phyloP scores from a whole-genome alignment of 768 basidiomycete species.

The Favolaschia claudopus region DNA sequence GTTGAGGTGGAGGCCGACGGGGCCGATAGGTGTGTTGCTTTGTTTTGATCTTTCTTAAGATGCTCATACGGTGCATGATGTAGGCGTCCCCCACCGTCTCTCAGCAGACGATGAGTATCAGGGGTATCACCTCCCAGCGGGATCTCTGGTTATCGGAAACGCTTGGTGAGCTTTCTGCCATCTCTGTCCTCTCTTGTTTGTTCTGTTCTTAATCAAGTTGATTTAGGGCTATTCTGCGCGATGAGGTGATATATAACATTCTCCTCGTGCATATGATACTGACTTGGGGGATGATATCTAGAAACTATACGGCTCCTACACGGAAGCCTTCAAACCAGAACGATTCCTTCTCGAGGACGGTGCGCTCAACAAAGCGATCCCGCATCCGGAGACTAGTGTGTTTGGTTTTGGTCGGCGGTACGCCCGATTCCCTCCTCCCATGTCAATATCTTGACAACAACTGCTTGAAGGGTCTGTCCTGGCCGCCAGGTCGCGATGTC shows the following conservation, averaged over 20 bases:
- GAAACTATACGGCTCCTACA: conserved; percentile 32
- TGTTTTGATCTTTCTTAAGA: not conserved
- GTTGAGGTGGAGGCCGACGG: conserved; percentile 41
- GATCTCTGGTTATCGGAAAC: conserved; percentile 35
- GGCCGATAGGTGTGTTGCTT: conserved; percentile 41
- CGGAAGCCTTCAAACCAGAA: conserved; percentile 38
- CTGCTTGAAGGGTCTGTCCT: conserved; percentile 23
- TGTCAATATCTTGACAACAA: not conserved
- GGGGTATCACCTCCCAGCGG: conserved; percentile 35
- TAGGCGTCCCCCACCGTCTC: not conserved
- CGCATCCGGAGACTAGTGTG: not conserved
- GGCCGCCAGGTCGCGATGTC: not conserved
- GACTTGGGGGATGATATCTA: not conserved
- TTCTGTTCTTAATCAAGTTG: no score
- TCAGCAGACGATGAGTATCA: conserved; percentile 33
- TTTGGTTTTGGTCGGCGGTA: conserved; percentile 5
- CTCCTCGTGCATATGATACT: not conserved
- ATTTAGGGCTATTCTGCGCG: conserved; percentile 3
- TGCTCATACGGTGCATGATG: not conserved
- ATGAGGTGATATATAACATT: not conserved
- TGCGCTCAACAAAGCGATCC: not conserved
- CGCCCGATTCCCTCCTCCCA: not conserved
- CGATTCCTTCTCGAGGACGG: conserved; percentile 27
- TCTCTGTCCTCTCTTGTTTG: not conserved
- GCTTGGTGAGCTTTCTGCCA: conserved; percentile 28